Evolutionary conservation across 306 rosid genomes (phyloP).

Genomic region (Hippophae gyantsensis): DNA sequence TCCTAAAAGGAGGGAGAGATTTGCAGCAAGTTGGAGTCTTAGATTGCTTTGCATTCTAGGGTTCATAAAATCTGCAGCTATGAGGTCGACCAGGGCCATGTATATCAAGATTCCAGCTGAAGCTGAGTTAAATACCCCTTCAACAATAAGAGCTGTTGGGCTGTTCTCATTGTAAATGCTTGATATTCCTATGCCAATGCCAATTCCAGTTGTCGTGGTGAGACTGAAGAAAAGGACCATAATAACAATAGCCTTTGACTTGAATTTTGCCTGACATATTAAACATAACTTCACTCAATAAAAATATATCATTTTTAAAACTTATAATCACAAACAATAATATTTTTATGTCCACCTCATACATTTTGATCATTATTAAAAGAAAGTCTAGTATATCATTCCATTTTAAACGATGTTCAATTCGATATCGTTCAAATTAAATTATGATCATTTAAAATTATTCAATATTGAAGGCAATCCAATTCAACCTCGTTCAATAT

Average conservation of each 20-base stretch:
- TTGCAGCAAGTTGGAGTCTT: conserved; percentile 34
- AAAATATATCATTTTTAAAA: no score
- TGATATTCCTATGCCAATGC: conserved; percentile 42
- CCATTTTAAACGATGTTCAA: no score
- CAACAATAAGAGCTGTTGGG: conserved; percentile 33
- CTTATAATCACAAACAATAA: no score
- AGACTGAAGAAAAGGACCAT: conserved; percentile 47
- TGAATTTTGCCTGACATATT: conserved; percentile 30
- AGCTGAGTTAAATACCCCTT: conserved; percentile 41
- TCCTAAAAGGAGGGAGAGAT: conserved; percentile 39
- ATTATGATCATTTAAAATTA: no score
- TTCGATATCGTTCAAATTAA: no score
- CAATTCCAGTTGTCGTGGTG: conserved; percentile 43
- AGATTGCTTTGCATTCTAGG: conserved; percentile 29
- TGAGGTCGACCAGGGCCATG: conserved; percentile 54
- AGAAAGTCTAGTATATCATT: no score
- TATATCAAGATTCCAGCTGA: conserved; percentile 46
- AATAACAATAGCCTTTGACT: conserved; percentile 14
- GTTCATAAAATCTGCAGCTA: conserved; percentile 47
- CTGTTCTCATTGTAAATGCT: conserved; percentile 30
- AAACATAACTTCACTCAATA: not conserved
- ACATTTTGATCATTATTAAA: no score
- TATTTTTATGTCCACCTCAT: no score
- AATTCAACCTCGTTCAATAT: no score
- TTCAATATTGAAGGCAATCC: no score